Percentiles rank a stretch among this genome's conserved stretches.
phyloP scores from a whole-genome alignment of 345 rosid species.

The Eucalyptus sp. region DNA sequence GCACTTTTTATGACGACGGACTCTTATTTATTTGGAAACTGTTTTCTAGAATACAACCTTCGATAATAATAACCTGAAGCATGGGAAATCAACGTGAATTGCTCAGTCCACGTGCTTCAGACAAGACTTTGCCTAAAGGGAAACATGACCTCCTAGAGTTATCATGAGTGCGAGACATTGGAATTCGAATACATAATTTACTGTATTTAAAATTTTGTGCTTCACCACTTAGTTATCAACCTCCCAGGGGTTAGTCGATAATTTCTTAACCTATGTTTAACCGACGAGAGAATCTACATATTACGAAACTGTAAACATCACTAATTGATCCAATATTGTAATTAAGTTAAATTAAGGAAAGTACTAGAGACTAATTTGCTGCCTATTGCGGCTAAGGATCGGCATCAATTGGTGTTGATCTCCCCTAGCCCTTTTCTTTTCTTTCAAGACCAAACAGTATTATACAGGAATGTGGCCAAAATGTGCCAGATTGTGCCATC shows the following conservation, averaged over 20 bases:
- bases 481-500: neutral
- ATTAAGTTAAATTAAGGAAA: neutral
- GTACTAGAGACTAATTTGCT: neutral
- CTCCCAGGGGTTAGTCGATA: neutral
- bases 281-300: neutral
- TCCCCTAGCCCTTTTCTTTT: neutral
- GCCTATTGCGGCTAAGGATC: neutral
- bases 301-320: neutral
- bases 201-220: neutral
- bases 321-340: neutral
- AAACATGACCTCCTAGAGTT: neutral
- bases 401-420: neutral
- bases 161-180: neutral
- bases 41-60: neutral
- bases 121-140: neutral
- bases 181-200: neutral
- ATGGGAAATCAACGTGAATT: neutral
- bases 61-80: neutral
- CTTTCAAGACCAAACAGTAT: neutral
- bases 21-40: neutral
- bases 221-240: neutral
- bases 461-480: neutral
- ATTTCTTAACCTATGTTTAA: neutral
- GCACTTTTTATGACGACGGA: neutral
- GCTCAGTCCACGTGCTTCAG: neutral